phyloP scores from a whole-genome alignment of 768 basidiomycete genomes.

The Russula sp. region DNA sequence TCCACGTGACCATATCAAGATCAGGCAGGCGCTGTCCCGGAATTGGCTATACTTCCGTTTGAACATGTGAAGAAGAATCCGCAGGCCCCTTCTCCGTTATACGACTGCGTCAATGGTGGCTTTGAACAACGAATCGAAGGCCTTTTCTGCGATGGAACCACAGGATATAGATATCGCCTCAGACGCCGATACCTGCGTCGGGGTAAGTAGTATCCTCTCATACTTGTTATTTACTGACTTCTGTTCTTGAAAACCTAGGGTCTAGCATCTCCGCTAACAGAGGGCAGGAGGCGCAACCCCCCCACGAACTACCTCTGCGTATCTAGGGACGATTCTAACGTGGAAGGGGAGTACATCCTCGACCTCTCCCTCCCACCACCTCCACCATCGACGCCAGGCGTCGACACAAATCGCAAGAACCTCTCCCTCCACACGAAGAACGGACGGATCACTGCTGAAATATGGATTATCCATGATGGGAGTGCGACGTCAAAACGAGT shows the following conservation, averaged over 20 bases:
- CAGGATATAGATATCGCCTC: neutral
- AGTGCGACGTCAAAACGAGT: neutral
- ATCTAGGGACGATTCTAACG: neutral
- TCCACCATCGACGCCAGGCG: neutral
- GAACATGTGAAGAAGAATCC: too few relatives aligned
- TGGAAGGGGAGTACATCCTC: constrained; percentile 2
- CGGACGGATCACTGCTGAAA: neutral
- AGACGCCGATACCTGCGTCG: neutral
- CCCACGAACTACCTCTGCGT: constrained; percentile 1
- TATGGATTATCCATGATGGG: neutral
- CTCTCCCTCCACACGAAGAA: constrained; percentile 3
- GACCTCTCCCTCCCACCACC: neutral
- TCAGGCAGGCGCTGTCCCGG: too few relatives aligned
- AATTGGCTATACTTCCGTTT: too few relatives aligned
- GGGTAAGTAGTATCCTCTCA: neutral
- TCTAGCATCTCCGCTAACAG: too few relatives aligned
- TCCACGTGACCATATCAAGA: too few relatives aligned
- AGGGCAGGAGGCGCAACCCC: neutral
- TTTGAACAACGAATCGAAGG: neutral
- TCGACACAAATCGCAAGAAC: neutral
- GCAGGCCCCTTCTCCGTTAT: neutral
- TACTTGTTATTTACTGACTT: neutral
- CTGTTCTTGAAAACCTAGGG: neutral
- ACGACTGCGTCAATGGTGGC: neutral
- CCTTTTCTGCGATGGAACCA: neutral